phyloP scores from a whole-genome alignment of 2,329 filamentous ascomycete species.

The Eutypella sp. region DNA sequence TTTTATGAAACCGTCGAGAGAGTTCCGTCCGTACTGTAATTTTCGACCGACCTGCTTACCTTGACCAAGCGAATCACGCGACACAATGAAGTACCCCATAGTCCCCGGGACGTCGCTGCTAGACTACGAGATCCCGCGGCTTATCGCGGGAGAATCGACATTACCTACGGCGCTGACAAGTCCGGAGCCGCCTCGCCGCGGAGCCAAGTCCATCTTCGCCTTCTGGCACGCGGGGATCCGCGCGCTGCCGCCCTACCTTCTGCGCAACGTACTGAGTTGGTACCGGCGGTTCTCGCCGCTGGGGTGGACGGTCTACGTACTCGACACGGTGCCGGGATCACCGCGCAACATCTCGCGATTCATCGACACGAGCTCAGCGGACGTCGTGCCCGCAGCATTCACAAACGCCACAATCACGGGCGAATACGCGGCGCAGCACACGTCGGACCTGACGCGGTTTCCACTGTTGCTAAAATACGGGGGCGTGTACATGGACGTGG shows the following conservation, averaged over 20 bases:
- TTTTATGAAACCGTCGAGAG: too few relatives aligned
- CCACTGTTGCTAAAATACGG: slow-evolving; percentile 47
- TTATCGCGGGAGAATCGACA: background rate
- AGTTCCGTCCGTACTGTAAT: too few relatives aligned
- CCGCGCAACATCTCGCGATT: slow-evolving; percentile 40
- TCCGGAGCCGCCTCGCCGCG: slow-evolving; percentile 19
- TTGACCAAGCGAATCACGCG: too few relatives aligned
- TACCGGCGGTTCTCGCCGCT: slow-evolving; percentile 40
- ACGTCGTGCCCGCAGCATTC: slow-evolving; percentile 41
- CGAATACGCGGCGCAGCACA: slow-evolving; percentile 43
- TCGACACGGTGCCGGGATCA: slow-evolving; percentile 36
- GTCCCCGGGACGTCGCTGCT: background rate
- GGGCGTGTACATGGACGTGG: slow-evolving; percentile 49
- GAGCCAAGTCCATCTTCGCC: slow-evolving; percentile 47
- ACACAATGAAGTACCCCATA: too few relatives aligned
- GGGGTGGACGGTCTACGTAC: slow-evolving; percentile 45
- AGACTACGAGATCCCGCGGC: background rate
- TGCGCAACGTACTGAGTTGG: slow-evolving; percentile 45
- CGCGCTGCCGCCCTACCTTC: slow-evolving; percentile 41
- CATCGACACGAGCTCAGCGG: slow-evolving; percentile 34
- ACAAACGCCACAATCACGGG: slow-evolving; percentile 38
- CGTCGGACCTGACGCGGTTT: slow-evolving; percentile 48
- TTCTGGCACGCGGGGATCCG: slow-evolving; percentile 46
- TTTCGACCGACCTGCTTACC: too few relatives aligned
- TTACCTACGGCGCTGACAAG: background rate